Evolutionary conservation across 441 rosid species (phyloP).

Genomic region (Pelargonium hybrid): DNA sequence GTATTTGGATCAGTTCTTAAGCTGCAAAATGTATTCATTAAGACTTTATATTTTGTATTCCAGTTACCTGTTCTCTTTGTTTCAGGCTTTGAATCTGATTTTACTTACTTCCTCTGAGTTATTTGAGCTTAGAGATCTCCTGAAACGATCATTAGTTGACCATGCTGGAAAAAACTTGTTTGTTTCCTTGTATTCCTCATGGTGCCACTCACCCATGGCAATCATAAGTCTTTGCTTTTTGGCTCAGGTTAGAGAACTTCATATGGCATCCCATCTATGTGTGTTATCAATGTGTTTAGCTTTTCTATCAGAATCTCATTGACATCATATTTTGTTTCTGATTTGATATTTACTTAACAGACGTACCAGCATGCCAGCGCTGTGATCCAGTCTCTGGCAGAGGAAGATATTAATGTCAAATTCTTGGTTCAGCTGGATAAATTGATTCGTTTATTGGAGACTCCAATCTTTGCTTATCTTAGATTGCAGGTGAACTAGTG

Average conservation of each 20-base stretch:
- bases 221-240: slow-evolving; percentile 94
- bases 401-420: slow-evolving; percentile 91
- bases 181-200: slow-evolving; percentile 83
- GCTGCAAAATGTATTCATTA: background rate
- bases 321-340: background rate
- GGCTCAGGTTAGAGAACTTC: slow-evolving; percentile 58
- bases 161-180: slow-evolving; percentile 78
- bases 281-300: background rate
- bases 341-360: slow-evolving; percentile 34
- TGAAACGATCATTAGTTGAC: slow-evolving; percentile 73
- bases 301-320: background rate
- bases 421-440: slow-evolving; percentile 98
- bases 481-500: slow-evolving; percentile 74
- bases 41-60: background rate
- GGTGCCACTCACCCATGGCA: slow-evolving; percentile 99
- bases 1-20: background rate
- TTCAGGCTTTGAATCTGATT: slow-evolving; percentile 96
- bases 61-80: background rate
- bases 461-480: slow-evolving; percentile 96
- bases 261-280: background rate
- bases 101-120: slow-evolving; percentile 94
- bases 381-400: slow-evolving; percentile 86
- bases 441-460: slow-evolving; percentile 87
- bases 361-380: slow-evolving; percentile 87
- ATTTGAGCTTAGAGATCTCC: slow-evolving; percentile 66